These are phyloP conservation scores for Penicillium maclennaniae DNA, from an alignment of 495 filamentous ascomycete species.

Conservation along the genomic window DNA sequence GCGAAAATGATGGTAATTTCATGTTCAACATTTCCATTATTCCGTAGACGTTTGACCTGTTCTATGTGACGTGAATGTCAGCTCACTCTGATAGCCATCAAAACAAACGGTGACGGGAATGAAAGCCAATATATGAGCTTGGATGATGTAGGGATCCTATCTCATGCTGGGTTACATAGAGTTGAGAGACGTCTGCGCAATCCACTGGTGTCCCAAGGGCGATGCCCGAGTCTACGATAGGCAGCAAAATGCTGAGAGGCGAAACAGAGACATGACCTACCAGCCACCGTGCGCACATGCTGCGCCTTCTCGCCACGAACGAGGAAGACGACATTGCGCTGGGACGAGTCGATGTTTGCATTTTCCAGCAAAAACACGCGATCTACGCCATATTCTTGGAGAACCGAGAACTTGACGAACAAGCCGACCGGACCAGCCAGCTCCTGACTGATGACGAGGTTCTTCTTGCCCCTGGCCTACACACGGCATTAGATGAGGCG, in stretches of 20 bases:
- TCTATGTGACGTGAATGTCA: constrained; percentile 56
- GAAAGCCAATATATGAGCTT: constrained; percentile 47
- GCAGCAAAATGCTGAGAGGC: constrained; percentile 2
- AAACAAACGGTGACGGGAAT: constrained; percentile 30
- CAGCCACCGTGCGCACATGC: constrained; percentile 78
- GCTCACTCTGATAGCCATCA: constrained; percentile 54
- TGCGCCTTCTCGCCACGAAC: constrained; percentile 81
- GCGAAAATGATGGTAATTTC: constrained; percentile 95
- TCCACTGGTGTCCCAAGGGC: constrained; percentile 51
- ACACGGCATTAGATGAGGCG: constrained; percentile 24
- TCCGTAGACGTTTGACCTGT: constrained; percentile 86
- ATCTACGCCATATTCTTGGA: constrained; percentile 93
- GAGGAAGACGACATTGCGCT: constrained; percentile 93
- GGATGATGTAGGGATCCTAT: constrained; percentile 55
- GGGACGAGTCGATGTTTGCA: constrained; percentile 84
- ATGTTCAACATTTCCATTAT: constrained; percentile 79
- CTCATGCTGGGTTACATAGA: constrained; percentile 57
- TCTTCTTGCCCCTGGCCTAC: constrained; percentile 97
- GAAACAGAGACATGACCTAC: constrained; percentile 53
- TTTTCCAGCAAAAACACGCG: constrained; percentile 95
- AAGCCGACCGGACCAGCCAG: constrained; percentile 86
- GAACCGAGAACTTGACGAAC: constrained; percentile 87
- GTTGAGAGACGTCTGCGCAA: constrained; percentile 53
- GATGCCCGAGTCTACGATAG: constrained; percentile 23
- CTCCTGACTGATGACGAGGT: constrained; percentile 86